A percentile compares a stretch with the other conserved stretches of the same genome.
Evolutionary conservation across 129 eudicot species (phyloP).

Genomic region (Dittrichia graveolens): DNA sequence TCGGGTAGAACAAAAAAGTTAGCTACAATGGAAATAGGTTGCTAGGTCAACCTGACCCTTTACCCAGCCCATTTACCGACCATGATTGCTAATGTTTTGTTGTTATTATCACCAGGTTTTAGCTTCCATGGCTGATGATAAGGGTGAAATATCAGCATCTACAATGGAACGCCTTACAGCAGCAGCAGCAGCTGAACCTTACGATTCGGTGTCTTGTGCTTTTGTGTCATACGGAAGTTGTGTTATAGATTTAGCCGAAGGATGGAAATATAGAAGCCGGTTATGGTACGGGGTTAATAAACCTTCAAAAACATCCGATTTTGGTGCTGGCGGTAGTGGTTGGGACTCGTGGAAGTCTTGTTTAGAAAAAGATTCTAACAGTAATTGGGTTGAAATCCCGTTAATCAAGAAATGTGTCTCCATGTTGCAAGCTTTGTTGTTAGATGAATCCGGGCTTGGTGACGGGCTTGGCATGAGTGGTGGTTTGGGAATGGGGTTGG

Average conservation of each 20-base stretch:
- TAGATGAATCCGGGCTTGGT: slow-evolving; percentile 81
- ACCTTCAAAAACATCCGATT: slow-evolving; percentile 44
- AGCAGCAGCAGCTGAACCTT: slow-evolving; percentile 94
- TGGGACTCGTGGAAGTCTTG: slow-evolving; percentile 87
- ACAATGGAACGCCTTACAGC: slow-evolving; percentile 81
- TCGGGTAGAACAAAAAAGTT: too few species aligned
- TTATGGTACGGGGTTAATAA: slow-evolving; percentile 86
- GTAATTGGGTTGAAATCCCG: slow-evolving; percentile 84
- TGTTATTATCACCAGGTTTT: slow-evolving; percentile 49
- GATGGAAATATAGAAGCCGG: slow-evolving; percentile 91
- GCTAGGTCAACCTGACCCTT: neutral
- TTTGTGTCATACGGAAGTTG: slow-evolving; percentile 94
- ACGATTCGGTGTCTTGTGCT: slow-evolving; percentile 85
- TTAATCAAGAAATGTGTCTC: slow-evolving; percentile 71
- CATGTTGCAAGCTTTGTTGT: slow-evolving; percentile 81
- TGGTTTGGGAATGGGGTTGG: slow-evolving; percentile 77
- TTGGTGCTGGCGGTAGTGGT: slow-evolving; percentile 96
- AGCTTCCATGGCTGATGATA: slow-evolving; percentile 77
- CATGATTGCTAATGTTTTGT: slow-evolving; percentile 28
- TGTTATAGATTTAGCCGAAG: slow-evolving; percentile 71
- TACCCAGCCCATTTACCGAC: neutral
- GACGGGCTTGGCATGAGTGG: slow-evolving; percentile 85
- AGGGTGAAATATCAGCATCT: slow-evolving; percentile 64
- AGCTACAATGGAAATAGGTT: neutral
- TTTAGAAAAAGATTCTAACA: slow-evolving; percentile 76